Evolutionary conservation across 2,329 filamentous ascomycete species (phyloP), one percentile per base, ranked within the genome.

Genomic region (Colletotrichum orchidophilum): DNA sequence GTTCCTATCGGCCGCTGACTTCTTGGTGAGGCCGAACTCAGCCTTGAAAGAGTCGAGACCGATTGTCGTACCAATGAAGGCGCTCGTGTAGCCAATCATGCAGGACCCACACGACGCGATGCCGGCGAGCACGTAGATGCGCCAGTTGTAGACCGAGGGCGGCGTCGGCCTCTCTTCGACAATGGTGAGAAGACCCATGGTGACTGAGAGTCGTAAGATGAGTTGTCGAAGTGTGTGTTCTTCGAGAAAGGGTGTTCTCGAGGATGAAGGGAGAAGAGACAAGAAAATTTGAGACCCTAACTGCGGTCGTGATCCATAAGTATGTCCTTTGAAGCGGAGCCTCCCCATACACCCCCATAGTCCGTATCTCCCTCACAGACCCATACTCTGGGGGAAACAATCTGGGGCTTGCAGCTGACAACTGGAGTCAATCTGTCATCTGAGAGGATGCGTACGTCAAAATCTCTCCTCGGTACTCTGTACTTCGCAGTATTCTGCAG

Each of bases 51-150:
- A 89, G 3, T 84, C 80, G 13, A 93, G 84, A 1, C 88, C 87
- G 33, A 93, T 80, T 1, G 91, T 93, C 0, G 88, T 91, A 39
- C 90, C 91, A 70, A 93, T 92, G 79, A 93, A 93, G 58, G 91
- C 88, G 67, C 84, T 87, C 73, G 77, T 78, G 61, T 81, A 81
- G n/a, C 80, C 81, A 65, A 83, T 82, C 80, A 82, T 83, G 54
- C 79, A 78, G n/a, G 81, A 81, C 27, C 79, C 80, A 64, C 80
- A 81, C 26, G 80, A 80, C n/a, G 81, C 80, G 12, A 82, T 76
- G 1, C 77, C 67, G 6, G 81, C 80, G 54, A 79, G 76, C 11
- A 75, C 74, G 63, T 82, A 83, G 53, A 78, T 69, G 7, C 76
- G 73, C 76, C 76, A 78, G 66, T 83, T 83, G 77, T 83, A 83